A percentile compares a stretch with the other conserved stretches of the same genome.
These are phyloP conservation scores for Talinum fruticosum DNA, from an alignment of 148 eudicot species.

Conservation along the genomic window DNA sequence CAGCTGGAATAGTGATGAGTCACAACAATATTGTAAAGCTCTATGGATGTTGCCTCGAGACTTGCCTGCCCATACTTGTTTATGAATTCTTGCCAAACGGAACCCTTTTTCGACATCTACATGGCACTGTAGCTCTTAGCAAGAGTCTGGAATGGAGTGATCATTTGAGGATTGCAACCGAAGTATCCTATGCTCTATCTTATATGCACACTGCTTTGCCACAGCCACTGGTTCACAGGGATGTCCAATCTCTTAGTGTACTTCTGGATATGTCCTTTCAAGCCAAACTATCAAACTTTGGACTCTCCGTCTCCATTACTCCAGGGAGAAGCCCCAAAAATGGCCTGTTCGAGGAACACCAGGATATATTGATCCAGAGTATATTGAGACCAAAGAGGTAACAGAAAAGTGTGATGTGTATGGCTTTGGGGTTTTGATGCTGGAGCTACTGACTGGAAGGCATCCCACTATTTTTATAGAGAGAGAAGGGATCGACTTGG, in stretches of 20 bases:
- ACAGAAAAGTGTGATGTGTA: slow-evolving; percentile 37
- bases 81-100: slow-evolving; percentile 32
- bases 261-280: slow-evolving; percentile 14
- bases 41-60: slow-evolving; percentile 37
- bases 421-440: slow-evolving; percentile 31
- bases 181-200: slow-evolving; percentile 21
- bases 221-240: slow-evolving; percentile 18
- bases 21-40: slow-evolving; percentile 20
- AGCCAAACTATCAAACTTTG: slow-evolving; percentile 26
- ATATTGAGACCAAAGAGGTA: slow-evolving; percentile 22
- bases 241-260: not conserved
- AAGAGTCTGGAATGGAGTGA: slow-evolving; percentile 12
- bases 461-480: slow-evolving; percentile 14
- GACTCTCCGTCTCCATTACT: slow-evolving; percentile 26
- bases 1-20: not conserved
- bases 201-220: slow-evolving; percentile 19
- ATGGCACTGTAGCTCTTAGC: not conserved
- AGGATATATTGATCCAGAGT: slow-evolving; percentile 40
- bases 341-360: slow-evolving; percentile 32
- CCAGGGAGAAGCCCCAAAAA: slow-evolving; percentile 21
- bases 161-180: slow-evolving; percentile 29
- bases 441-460: slow-evolving; percentile 28
- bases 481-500: slow-evolving; percentile 19
- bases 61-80: slow-evolving; percentile 24
- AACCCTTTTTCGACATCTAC: slow-evolving; percentile 21